Conservation (phyloP, 2,329 filamentous ascomycete genomes). For the Colletotrichum kahawae region DNA sequence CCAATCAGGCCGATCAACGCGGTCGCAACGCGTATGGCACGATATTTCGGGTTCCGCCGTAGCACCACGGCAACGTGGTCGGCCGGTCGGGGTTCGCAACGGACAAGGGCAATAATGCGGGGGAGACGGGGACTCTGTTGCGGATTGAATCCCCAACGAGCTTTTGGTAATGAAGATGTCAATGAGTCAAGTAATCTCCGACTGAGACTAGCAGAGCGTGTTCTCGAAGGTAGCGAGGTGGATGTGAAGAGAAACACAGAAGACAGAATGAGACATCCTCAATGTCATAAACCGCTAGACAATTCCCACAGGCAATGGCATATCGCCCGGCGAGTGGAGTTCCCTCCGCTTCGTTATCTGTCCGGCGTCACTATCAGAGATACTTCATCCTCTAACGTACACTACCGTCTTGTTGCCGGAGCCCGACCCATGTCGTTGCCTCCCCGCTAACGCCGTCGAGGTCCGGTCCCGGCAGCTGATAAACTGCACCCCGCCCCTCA, state of each 20-base stretch:
- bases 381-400: not conserved
- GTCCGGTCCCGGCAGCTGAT: constrained; percentile 5
- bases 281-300: not conserved
- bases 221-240: not conserved
- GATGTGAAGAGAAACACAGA: not conserved
- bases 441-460: not conserved
- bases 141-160: not conserved
- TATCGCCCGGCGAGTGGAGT: not conserved
- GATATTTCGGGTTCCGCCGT: not conserved
- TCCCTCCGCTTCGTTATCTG: not conserved
- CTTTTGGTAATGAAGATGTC: not conserved
- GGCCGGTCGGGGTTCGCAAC: not conserved
- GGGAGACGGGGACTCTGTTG: not conserved
- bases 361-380: not conserved
- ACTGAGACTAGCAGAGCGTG: not conserved
- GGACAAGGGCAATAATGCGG: not conserved
- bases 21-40: not conserved
- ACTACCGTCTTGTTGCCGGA: not conserved
- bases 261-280: not conserved
- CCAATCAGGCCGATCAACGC: not conserved
- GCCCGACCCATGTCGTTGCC: not conserved
- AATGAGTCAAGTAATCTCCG: not conserved
- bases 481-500: not conserved
- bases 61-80: not conserved
- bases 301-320: not conserved